Evolutionary conservation across 768 basidiomycete species (phyloP).

Genomic region (Suillus occidentalis): DNA sequence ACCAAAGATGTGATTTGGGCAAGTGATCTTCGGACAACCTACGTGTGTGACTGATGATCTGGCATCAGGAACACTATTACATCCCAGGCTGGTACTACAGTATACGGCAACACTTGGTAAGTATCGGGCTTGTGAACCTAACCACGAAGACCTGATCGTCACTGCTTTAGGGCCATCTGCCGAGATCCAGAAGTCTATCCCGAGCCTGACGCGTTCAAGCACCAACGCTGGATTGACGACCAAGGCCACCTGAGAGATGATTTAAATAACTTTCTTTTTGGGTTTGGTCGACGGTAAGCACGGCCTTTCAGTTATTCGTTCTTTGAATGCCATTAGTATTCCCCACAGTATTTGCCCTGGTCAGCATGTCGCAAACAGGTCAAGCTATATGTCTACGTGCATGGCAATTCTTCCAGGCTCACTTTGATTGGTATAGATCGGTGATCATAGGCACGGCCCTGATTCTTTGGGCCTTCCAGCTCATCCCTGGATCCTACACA

Average conservation of each 20-base stretch:
- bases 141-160: background rate
- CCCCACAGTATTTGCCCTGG: slow-evolving; percentile 53
- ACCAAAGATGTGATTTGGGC: too few relatives aligned
- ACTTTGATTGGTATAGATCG: slow-evolving; percentile 37
- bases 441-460: slow-evolving; percentile 57
- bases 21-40: too few relatives aligned
- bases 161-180: slow-evolving; percentile 1
- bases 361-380: slow-evolving; percentile 21
- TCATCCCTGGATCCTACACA: slow-evolving; percentile 4
- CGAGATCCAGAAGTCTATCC: background rate
- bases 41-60: too few relatives aligned
- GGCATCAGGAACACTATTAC: background rate
- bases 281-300: too few relatives aligned
- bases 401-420: background rate
- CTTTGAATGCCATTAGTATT: background rate
- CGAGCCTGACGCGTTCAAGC: background rate
- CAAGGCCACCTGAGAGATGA: background rate
- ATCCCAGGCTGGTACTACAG: background rate
- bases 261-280: slow-evolving; percentile 55
- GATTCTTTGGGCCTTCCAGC: slow-evolving; percentile 18
- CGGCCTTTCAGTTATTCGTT: slow-evolving; percentile 21
- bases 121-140: too few relatives aligned
- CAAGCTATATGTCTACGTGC: background rate
- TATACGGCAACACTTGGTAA: slow-evolving; percentile 21
- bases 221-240: background rate